Percentiles rank a stretch among this genome's conserved stretches.
These are phyloP conservation scores for Monosporozyma aerobia DNA, from an alignment of 805 yeast genomes.

Conservation along the genomic window DNA sequence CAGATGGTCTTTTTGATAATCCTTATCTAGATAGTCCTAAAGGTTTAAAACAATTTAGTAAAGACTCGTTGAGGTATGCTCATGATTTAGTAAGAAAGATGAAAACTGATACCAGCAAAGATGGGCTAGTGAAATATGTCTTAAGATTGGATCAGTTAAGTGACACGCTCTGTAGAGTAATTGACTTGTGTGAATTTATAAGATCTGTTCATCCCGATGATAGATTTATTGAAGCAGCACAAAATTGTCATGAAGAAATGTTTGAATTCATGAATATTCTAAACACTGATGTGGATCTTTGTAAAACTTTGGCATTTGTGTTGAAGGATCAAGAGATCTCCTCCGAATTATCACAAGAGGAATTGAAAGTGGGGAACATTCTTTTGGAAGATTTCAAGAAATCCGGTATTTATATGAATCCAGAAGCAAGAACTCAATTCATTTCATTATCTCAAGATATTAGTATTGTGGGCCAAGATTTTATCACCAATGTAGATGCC, in stretches of 20 bases:
- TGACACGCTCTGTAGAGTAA: constrained; percentile 83
- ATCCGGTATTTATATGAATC: constrained; percentile 79
- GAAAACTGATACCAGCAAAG: constrained; percentile 35
- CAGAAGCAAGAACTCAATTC: constrained; percentile 54
- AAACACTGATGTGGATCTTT: constrained; percentile 73
- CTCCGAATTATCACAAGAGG: constrained; percentile 53
- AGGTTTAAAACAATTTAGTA: constrained; percentile 62
- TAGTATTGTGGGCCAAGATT: constrained; percentile 71
- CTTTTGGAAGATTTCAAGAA: constrained; percentile 78
- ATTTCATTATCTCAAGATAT: constrained; percentile 73
- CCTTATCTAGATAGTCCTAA: constrained; percentile 58
- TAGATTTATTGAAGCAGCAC: constrained; percentile 69
- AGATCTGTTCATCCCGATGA: constrained; percentile 78
- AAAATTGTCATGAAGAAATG: constrained; percentile 76
- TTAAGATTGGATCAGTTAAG: constrained; percentile 71
- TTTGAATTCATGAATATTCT: constrained; percentile 89
- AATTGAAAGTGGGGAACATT: constrained; percentile 70
- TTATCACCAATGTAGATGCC: constrained; percentile 31
- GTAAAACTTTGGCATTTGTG: constrained; percentile 47
- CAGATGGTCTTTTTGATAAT: constrained; percentile 62
- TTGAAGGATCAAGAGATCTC: constrained; percentile 32
- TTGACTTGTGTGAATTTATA: constrained; percentile 87
- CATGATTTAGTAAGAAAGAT: constrained; percentile 51
- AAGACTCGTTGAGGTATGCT: constrained; percentile 56
- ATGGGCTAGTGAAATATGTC: constrained; percentile 44